Percentiles rank a stretch among this genome's conserved stretches.
phyloP scores from a whole-genome alignment of 73 alveolate species.

The Stentor roeselii region DNA sequence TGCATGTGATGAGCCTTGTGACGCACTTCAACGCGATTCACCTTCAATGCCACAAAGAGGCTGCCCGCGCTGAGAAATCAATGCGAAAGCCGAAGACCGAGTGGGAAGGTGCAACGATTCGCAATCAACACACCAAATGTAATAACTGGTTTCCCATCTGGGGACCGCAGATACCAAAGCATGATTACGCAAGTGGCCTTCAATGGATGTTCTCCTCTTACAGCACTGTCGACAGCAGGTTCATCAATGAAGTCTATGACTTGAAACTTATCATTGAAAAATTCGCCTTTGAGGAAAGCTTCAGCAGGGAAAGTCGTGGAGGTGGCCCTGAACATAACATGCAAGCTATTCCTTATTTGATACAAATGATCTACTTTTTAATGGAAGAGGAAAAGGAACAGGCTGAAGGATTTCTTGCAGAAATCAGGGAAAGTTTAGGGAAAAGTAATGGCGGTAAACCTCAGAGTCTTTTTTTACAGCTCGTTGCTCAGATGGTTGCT shows the following conservation, averaged over 20 bases:
- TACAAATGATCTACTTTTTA: conserved; percentile 27
- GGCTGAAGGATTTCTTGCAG: neutral
- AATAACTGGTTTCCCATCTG: conserved; percentile 57
- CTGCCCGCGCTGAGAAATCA: conserved; percentile 52
- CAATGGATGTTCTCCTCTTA: conserved; percentile 39
- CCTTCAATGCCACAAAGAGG: conserved; percentile 52
- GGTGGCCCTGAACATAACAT: conserved; percentile 62
- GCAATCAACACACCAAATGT: conserved; percentile 68
- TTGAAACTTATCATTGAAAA: conserved; percentile 36
- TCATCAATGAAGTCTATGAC: conserved; percentile 38
- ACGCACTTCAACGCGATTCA: conserved; percentile 64
- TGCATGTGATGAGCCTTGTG: conserved; percentile 34
- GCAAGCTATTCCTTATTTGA: conserved; percentile 45
- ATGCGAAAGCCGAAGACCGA: conserved; percentile 61
- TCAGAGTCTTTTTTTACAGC: conserved; percentile 25
- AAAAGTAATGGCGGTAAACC: conserved; percentile 23
- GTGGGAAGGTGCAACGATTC: conserved; percentile 74
- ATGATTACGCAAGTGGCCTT: conserved; percentile 29
- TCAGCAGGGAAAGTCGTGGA: conserved; percentile 49
- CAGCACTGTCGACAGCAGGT: conserved; percentile 30
- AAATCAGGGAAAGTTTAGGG: neutral
- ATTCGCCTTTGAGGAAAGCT: conserved; percentile 49
- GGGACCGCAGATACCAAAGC: conserved; percentile 48
- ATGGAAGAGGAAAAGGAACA: conserved; percentile 21
- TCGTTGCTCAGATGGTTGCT: conserved; percentile 26